Evolutionary conservation across 495 filamentous ascomycete species (phyloP), one percentile per base, ranked within the genome.

Genomic region (Jackrogersella multiformis): DNA sequence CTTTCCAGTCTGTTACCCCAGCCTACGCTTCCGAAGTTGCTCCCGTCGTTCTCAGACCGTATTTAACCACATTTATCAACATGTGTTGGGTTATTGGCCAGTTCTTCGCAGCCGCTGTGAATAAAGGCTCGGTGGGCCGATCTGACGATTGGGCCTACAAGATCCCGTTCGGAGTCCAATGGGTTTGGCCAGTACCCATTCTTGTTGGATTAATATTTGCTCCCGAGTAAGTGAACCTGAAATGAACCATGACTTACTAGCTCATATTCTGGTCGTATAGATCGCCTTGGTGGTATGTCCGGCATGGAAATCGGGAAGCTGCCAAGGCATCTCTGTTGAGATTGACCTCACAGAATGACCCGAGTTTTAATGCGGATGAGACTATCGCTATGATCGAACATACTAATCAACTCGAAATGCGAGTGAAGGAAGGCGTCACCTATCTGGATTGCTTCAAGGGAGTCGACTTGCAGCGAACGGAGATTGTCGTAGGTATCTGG

Each of bases 31-130:
- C 87, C 26, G 89, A 92, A 73, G 87, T 90, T 20, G 83, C 81
- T 34, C 89, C 89, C 9, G 82, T 89, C 41, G 80, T 82, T 2
- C 79, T 91, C 32, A 84, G 89, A n/a, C 80, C 84, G 0, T 89
- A 89, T 65, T 74, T 91, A 30, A 90, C 87, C 3, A 89, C 87
- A 18, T 90, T 87, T 58, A 87, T 90, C 72, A 91, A 90, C 71
- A 84, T 90, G 70, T 90, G 88, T 74, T 92, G 88, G 88, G 87
- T 87, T 5, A 79, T 92, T 20, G 89, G 89, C 34, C 87, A 90
- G 67, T 79, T 91, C 59, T 87, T 92, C 62, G 85, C 85, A n/a
- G 77, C 85, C 12, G 89, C 85, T 41, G 88, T 90, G 49, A 82
- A 89, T 36, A 82, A 81, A 59, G 79, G 78, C 0, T 82, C 89